These are phyloP conservation scores for Podospora anserina DNA, from an alignment of 495 filamentous ascomycete species.

Conservation along the genomic window DNA sequence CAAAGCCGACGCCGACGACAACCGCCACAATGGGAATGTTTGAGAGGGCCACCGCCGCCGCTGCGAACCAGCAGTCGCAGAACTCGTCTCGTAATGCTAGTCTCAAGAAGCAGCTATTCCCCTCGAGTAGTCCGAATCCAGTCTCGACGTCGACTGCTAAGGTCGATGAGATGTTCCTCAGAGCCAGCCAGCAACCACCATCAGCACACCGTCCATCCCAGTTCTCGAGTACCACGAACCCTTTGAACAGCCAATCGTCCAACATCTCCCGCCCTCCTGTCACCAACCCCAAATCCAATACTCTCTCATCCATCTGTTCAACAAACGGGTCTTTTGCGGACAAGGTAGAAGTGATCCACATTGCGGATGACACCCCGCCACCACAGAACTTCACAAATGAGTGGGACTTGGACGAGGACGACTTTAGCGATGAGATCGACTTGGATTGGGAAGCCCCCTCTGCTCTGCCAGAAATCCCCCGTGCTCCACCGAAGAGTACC, in stretches of 20 bases:
- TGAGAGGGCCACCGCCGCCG: constrained; percentile 20
- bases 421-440: constrained; percentile 70
- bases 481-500: constrained; percentile 14
- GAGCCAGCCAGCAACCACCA: constrained; percentile 1
- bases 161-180: constrained; percentile 32
- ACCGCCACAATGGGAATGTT: constrained; percentile 22
- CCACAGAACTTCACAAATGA: not conserved
- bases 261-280: constrained; percentile 16
- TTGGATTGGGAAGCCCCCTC: constrained; percentile 55
- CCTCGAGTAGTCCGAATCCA: constrained; percentile 45
- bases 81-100: constrained; percentile 21
- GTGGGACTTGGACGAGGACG: constrained; percentile 58
- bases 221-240: constrained; percentile 4
- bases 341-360: constrained; percentile 27
- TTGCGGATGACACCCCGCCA: constrained; percentile 19
- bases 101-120: constrained; percentile 47
- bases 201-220: not conserved
- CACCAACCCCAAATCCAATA: constrained; percentile 18
- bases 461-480: constrained; percentile 39
- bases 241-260: constrained; percentile 17
- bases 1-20: not conserved
- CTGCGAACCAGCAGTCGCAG: constrained; percentile 17
- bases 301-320: constrained; percentile 40
- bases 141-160: constrained; percentile 20
- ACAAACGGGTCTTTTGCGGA: constrained; percentile 40